phyloP scores from a whole-genome alignment of 495 filamentous ascomycete species.

The Letharia columbiana region DNA sequence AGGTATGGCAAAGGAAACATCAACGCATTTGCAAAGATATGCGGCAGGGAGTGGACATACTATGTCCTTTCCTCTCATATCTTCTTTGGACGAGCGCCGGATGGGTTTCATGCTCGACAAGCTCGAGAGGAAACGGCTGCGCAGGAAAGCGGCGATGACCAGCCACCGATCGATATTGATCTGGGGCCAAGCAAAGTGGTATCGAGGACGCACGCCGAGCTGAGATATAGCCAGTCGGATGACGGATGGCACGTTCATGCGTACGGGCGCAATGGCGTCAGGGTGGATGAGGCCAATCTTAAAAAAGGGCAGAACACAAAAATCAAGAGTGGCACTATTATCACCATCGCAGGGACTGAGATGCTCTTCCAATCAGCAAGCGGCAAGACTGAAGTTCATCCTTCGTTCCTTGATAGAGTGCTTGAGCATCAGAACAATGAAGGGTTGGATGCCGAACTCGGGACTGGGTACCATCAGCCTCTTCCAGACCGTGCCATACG shows the following conservation, averaged over 20 bases:
- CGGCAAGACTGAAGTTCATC: conserved; percentile 49
- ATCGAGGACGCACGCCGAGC: conserved; percentile 77
- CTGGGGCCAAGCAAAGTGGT: conserved; percentile 88
- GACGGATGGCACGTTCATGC: conserved; percentile 71
- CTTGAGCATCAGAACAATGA: conserved; percentile 7
- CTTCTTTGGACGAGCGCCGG: conserved; percentile 75
- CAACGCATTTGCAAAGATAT: conserved; percentile 87
- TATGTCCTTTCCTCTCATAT: conserved; percentile 74
- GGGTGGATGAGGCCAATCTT: conserved; percentile 61
- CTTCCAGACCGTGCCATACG: conserved; percentile 23
- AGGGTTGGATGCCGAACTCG: conserved; percentile 37
- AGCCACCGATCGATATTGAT: conserved; percentile 68
- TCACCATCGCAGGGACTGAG: conserved; percentile 83
- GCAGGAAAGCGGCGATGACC: conserved; percentile 35
- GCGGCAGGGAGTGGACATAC: conserved; percentile 88
- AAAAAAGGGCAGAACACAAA: conserved; percentile 54
- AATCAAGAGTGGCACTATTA: conserved; percentile 74
- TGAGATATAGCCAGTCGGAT: conserved; percentile 66
- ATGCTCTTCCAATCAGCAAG: conserved; percentile 96
- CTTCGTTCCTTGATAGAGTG: conserved; percentile 46
- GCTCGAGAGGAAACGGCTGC: conserved; percentile 38
- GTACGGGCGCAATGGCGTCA: conserved; percentile 84
- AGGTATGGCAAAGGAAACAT: conserved; percentile 61
- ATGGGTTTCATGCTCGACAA: conserved; percentile 38
- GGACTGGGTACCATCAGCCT: conserved; percentile 38